A percentile compares a stretch with the other conserved stretches of the same genome.
Conservation (phyloP, 2,329 filamentous ascomycete species). For the Aspergillus ustus region DNA sequence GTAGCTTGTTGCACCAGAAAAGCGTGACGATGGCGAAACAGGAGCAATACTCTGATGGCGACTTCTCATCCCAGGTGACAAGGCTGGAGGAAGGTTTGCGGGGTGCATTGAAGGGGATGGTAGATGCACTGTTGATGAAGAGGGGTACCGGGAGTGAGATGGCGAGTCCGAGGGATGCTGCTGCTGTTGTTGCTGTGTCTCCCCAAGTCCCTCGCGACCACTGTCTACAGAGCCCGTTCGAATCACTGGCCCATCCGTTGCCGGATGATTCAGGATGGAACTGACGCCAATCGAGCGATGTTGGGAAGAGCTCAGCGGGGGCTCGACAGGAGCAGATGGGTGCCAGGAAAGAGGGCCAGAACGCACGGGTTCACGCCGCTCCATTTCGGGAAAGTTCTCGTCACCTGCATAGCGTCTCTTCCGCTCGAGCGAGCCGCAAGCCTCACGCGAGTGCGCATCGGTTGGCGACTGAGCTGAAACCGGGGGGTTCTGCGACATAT, state of each 20-base stretch:
- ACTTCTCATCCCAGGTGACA: slow-evolving; percentile 37
- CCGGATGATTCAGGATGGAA: slow-evolving; percentile 46
- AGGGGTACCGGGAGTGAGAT: slow-evolving; percentile 34
- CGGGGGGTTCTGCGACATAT: slow-evolving; percentile 45
- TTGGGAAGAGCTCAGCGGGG: slow-evolving; percentile 35
- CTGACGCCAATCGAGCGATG: slow-evolving; percentile 47
- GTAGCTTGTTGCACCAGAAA: slow-evolving; percentile 33
- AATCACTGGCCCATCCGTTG: slow-evolving; percentile 29
- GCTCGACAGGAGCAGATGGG: slow-evolving; percentile 41
- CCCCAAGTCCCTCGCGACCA: slow-evolving; percentile 30
- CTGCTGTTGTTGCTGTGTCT: not conserved
- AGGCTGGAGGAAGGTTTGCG: slow-evolving; percentile 32
- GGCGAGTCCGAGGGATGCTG: slow-evolving; percentile 23
- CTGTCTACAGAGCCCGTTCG: slow-evolving; percentile 16
- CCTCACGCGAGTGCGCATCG: slow-evolving; percentile 30
- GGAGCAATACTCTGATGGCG: slow-evolving; percentile 39
- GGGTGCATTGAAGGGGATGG: slow-evolving; percentile 29
- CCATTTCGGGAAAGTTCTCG: slow-evolving; percentile 23
- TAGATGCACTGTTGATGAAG: slow-evolving; percentile 34
- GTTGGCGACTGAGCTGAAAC: slow-evolving; percentile 35
- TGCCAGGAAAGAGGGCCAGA: slow-evolving; percentile 42
- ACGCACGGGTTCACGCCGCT: slow-evolving; percentile 32
- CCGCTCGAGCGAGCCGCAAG: slow-evolving; percentile 28
- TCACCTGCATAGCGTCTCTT: slow-evolving; percentile 27
- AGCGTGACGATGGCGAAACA: slow-evolving; percentile 43